phyloP scores from a whole-genome alignment of 176 grass and related monocot genomes.

The Chrysopogon serrulatus region DNA sequence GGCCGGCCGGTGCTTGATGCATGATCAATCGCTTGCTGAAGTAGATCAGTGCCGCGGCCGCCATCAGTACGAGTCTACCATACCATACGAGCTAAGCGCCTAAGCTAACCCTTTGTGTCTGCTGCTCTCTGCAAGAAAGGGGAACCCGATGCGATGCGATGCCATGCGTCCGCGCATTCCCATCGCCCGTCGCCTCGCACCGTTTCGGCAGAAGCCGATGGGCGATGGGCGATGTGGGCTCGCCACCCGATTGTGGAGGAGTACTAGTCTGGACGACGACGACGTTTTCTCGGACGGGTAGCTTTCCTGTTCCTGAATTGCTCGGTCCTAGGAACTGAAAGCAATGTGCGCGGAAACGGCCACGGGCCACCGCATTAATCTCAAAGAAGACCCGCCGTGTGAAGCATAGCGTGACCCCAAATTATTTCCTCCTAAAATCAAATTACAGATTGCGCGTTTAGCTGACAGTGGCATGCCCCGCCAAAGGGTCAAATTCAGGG shows the following conservation, averaged over 20 bases:
- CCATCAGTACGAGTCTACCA: constrained; percentile 13
- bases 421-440: too few species aligned
- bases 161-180: background rate
- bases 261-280: background rate
- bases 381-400: too few species aligned
- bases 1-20: constrained; percentile 20
- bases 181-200: background rate
- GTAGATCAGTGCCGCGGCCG: background rate
- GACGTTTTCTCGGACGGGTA: background rate
- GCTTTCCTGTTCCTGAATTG: constrained; percentile 25
- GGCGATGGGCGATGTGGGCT: constrained; percentile 6
- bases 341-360: constrained; percentile 2
- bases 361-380: background rate
- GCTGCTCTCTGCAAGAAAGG: constrained; percentile 17
- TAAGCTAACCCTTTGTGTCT: constrained; percentile 3
- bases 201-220: constrained; percentile 20
- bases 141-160: constrained; percentile 16
- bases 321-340: constrained; percentile 29
- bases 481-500: too few species aligned
- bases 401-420: too few species aligned
- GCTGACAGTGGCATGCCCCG: background rate
- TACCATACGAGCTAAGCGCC: too few species aligned
- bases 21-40: constrained; percentile 24
- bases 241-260: constrained; percentile 17
- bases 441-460: background rate